phyloP scores from a whole-genome alignment of 345 rosid genomes.

The Citrus maxima region DNA sequence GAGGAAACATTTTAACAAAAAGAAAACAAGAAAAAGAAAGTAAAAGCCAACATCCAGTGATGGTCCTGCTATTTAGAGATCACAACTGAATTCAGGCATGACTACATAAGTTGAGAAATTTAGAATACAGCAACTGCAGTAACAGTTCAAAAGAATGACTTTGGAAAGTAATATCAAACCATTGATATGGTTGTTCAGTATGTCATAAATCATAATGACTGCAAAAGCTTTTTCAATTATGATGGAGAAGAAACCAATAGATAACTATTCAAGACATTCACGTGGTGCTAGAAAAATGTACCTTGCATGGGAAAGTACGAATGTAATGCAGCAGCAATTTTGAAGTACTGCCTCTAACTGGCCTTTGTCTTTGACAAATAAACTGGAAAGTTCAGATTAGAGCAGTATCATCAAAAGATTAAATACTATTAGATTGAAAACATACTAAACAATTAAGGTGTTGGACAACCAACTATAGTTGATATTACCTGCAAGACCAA shows the following conservation, averaged over 20 bases:
- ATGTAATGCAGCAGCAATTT: constrained; percentile 68
- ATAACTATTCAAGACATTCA: constrained; percentile 6
- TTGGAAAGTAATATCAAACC: not conserved
- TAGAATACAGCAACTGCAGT: not conserved
- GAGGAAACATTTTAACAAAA: not conserved
- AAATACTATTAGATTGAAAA: not conserved
- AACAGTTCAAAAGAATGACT: not conserved
- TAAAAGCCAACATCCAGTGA: not conserved
- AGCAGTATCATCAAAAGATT: constrained; percentile 16
- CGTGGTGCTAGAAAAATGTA: constrained; percentile 24
- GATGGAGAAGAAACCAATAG: not conserved
- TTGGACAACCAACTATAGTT: constrained; percentile 2
- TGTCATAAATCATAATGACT: not conserved
- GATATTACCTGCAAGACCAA: constrained; percentile 62
- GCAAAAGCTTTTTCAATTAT: not conserved
- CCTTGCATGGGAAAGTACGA: constrained; percentile 75
- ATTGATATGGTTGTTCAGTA: not conserved
- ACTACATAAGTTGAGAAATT: not conserved
- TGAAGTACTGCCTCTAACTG: constrained; percentile 71
- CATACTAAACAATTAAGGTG: constrained; percentile 4
- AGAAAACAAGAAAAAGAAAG: not conserved
- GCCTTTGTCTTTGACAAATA: constrained; percentile 84
- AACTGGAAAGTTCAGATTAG: constrained; percentile 43
- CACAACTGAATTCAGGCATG: not conserved
- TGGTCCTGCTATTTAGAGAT: not conserved